Evolutionary conservation across 2,329 filamentous ascomycete genomes (phyloP), one percentile per base, ranked within the genome.

Genomic region (Balansia obtecta): DNA sequence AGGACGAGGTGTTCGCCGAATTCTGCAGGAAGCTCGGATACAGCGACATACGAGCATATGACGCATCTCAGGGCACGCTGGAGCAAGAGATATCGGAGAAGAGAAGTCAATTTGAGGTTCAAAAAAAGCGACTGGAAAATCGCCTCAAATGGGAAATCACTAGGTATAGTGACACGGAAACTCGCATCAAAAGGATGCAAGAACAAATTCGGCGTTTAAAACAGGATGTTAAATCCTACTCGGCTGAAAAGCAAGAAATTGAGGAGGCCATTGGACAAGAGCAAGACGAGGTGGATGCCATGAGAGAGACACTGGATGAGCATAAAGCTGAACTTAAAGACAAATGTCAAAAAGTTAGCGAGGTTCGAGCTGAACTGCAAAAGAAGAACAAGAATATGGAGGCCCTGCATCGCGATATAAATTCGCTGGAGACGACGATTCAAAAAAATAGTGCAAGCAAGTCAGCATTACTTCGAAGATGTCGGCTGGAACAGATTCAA

Each of bases 11-110:
- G 32, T 98, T 96, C 65, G 75, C 76, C 20, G 75, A 75, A 40
- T 98, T 98, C 70, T 98, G 93, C 70, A 79, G 82, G 58, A 81
- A 86, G 50, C 80, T 96, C 18, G 88, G 90, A 0, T 97, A 95
- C 64, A 76, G 80, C 52, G 85, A 94, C 60, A 94, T 98, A 56
- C 86, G 91, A 52, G 86, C 88, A 52, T 98, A 97, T 61, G 89
- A 97, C 64, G 85, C 85, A 27, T 90, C 94, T 57, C 93, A 97
- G 68, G 91, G 93, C 46, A 89, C 86, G 41, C 72, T 95, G 46
- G 90, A 97, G 66, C 88, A 95, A 64, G 88, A 97, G 64, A 86
- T 87, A 43, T 83, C 84, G 0, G 83, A 93, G 66, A 90, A 90
- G 71, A 88, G 88, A 55, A 82, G 86, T 49, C 83, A 90, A 57